Base-by-base conservation (phyloP, 2,329 filamentous ascomycete species). In the Penicillium corylophilum region DNA sequence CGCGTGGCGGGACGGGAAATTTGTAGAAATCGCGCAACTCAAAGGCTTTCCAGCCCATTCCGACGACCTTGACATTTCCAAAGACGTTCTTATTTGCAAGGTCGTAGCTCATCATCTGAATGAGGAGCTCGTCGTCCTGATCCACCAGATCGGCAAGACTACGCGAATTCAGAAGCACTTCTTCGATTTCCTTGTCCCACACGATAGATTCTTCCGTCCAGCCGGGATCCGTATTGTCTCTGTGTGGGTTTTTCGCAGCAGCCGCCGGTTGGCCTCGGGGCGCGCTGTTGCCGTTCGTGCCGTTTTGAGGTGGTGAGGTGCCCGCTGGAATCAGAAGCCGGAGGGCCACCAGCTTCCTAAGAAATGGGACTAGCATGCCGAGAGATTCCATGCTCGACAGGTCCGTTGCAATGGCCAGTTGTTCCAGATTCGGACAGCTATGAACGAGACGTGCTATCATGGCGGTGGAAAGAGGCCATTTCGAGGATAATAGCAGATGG, bases 401-500 rank as follows among this genome's bases (percentile, higher is more conserved):
- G 10, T 77, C 70, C 15, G 79, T 71, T 7, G 80, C 76, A 20
- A 84, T 68, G 23, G 76, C 81, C 1, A 86, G 69, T 59, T 86
- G 82, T 54, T 84, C 81, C 13, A 86, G 69, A 47, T 83, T 76
- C 0, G 82, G 81, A 51, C 81, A 83, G 9, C 69, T 69, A 44
- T 78, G 76, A 28, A 82, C 78, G 6, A 85, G 67, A 7, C 76
- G 75, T 28, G 74, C 74, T 8, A 85, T 68, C 4, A 79, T 71
- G 1, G 72, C 64, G 2, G 74, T 70, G 15, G 76, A 74, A 2
- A 85, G 71, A 16, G 74, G 68, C 81, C 82, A 85, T 39, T 76
- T 72, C 29, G 82, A 76, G 2, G 77, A 76, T 4, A 86, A 75
- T 2, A 85, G 74, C 5, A 86, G 75, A 57, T 83, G 80, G 39